Evolutionary conservation across 106 monocot species (phyloP).

Genomic region (Dendrobium officinale): DNA sequence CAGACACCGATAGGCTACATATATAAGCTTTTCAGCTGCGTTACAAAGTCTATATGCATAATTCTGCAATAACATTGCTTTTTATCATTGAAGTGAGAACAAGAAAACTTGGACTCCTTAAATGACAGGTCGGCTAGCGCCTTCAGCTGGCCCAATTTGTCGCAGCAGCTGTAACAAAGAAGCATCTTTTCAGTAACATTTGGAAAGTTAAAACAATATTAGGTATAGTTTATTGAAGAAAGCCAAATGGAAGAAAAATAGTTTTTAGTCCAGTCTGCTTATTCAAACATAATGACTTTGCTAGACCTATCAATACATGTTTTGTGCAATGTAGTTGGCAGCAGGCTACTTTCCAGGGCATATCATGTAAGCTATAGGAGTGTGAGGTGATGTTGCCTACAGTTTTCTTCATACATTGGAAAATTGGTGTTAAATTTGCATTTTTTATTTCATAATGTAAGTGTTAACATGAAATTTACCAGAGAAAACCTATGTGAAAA

Average conservation of each 20-base stretch:
- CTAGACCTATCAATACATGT: too few relatives aligned
- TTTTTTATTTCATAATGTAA: too few relatives aligned
- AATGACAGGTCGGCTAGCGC: neutral
- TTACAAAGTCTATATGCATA: slow-evolving; percentile 1
- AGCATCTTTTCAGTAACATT: neutral
- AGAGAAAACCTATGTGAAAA: too few relatives aligned
- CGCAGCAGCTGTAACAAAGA: slow-evolving; percentile 10
- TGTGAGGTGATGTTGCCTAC: too few relatives aligned
- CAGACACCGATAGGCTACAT: neutral
- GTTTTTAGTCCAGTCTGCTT: too few relatives aligned
- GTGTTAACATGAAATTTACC: too few relatives aligned
- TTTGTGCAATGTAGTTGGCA: too few relatives aligned
- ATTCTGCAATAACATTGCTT: slow-evolving; percentile 1
- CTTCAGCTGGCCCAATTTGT: slow-evolving; percentile 11
- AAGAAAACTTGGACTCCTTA: neutral
- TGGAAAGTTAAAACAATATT: neutral
- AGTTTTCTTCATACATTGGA: too few relatives aligned
- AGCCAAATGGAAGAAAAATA: neutral
- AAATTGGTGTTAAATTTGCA: too few relatives aligned
- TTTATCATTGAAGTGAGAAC: neutral
- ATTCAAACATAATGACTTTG: too few relatives aligned
- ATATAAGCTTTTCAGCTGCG: neutral
- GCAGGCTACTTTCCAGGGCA: too few relatives aligned
- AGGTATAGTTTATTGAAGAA: neutral
- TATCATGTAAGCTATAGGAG: too few relatives aligned